Evolutionary conservation across 495 filamentous ascomycete species (phyloP).

Genomic region (Penicillium canescens): DNA sequence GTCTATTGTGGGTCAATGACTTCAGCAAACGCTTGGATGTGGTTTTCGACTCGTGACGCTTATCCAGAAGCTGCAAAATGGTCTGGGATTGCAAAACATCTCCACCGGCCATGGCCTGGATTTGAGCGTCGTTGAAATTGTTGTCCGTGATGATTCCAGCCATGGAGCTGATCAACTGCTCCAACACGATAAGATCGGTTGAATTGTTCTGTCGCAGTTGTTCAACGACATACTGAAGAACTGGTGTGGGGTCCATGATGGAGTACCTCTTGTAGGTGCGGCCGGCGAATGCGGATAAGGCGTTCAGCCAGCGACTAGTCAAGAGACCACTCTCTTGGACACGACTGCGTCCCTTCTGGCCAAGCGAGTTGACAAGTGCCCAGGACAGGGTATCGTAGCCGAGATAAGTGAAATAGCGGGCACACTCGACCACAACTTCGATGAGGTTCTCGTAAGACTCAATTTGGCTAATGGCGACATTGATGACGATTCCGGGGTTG

Average conservation of each 20-base stretch:
- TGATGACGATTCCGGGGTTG: slow-evolving; percentile 89
- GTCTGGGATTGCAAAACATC: slow-evolving; percentile 76
- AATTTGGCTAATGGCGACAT: slow-evolving; percentile 80
- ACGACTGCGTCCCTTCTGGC: slow-evolving; percentile 71
- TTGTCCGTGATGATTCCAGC: slow-evolving; percentile 83
- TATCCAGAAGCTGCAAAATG: slow-evolving; percentile 73
- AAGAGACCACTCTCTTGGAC: slow-evolving; percentile 82
- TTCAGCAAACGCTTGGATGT: slow-evolving; percentile 77
- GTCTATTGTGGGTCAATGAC: slow-evolving; percentile 66
- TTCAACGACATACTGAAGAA: slow-evolving; percentile 84
- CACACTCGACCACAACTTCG: slow-evolving; percentile 89
- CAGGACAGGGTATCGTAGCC: slow-evolving; percentile 92
- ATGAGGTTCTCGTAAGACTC: slow-evolving; percentile 91
- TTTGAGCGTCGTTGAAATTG: slow-evolving; percentile 83
- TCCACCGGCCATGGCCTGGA: slow-evolving; percentile 84
- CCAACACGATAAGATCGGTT: slow-evolving; percentile 83
- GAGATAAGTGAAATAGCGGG: slow-evolving; percentile 86
- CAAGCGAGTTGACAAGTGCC: slow-evolving; percentile 77
- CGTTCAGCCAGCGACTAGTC: slow-evolving; percentile 86
- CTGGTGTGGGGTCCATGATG: slow-evolving; percentile 79
- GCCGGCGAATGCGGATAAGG: slow-evolving; percentile 81
- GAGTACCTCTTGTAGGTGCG: slow-evolving; percentile 79
- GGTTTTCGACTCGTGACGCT: slow-evolving; percentile 65
- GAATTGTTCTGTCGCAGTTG: slow-evolving; percentile 79
- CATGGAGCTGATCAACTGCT: slow-evolving; percentile 88